Evolutionary conservation across 441 rosid species (phyloP), one percentile per base, ranked within the genome.

Genomic region (Francoa sonchifolia): DNA sequence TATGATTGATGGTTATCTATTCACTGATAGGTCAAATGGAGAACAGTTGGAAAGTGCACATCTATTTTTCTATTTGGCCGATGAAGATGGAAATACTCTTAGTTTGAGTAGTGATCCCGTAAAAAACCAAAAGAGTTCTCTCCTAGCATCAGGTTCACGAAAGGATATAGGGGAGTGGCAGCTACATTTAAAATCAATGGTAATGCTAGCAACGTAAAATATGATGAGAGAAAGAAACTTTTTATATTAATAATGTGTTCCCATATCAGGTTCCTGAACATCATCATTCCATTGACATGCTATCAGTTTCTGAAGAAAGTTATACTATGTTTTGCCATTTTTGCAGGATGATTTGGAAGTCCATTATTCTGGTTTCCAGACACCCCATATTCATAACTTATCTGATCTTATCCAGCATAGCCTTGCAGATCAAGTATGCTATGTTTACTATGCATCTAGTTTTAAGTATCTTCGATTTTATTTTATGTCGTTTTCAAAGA

Each of bases 321-420:
- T n/a, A n/a, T n/a, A n/a, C 10, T 13, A 27, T 42, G 33, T 48
- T 32, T 30, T 51, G 14, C 27, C 21, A 42, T 18, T 49, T 54
- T 57, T 65, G 42, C 69, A 92, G 97, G 77, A 69, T 56, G 66
- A 56, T 50, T 47, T 74, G 51, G 94, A 76, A 62, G 63, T 80
- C 52, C 99, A 87, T 67, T 81, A 77, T 69, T 61, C 85, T 27
- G 97, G 99, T 52, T 77, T 87, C 74, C 75, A 70, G 73, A 87
- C 97, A n/a, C 94, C 85, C 63, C 81, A 92, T 62, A 69, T 88
- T 63, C 78, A 87, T 61, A 92, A 92, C 69, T 60, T 87, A 54
- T 87, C 95, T 62, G 94, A 84, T 71, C 82, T 87, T 42, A 89
- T 92, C 44, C 82, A 57, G 62, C 78, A 59, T 53, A 66, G 74